Conservation (phyloP, 257 asterid species). For the Galeopsis tetrahit region DNA sequence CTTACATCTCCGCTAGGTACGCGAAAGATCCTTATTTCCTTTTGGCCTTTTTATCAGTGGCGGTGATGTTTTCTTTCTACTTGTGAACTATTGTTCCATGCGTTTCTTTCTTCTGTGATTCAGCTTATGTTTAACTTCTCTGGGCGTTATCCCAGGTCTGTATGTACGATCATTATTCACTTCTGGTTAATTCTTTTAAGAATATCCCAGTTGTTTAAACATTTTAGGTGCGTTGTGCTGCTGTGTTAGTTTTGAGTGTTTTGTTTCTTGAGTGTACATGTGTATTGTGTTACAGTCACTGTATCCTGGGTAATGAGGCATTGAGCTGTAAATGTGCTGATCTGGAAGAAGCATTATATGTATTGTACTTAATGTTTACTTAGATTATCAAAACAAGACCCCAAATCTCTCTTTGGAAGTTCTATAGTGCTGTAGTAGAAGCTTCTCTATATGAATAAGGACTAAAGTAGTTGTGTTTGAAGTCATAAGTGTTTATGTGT, state of each 20-base stretch:
- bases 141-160: conserved; percentile 3
- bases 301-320: neutral
- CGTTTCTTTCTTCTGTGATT: conserved; percentile 15
- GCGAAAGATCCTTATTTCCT: neutral
- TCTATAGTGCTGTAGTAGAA: neutral
- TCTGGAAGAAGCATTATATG: conserved; percentile 12
- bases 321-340: neutral
- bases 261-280: conserved; percentile 11
- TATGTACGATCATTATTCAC: conserved; percentile 5
- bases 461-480: neutral
- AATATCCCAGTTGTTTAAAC: conserved; percentile 14
- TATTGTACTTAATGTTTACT: neutral
- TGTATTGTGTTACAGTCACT: neutral
- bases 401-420: neutral
- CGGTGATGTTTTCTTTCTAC: neutral
- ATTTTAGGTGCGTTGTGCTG: conserved; percentile 10
- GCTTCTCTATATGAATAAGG: neutral
- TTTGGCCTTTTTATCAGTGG: neutral
- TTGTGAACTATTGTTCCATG: neutral
- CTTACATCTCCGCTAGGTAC: conserved; percentile 85
- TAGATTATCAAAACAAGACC: neutral
- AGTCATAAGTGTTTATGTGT: conserved; percentile 7
- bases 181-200: conserved; percentile 11
- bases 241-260: conserved; percentile 2
- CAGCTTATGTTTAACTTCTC: conserved; percentile 19